Base-by-base conservation (phyloP, 805 yeast genomes). In the Kregervanrija delftensis region DNA sequence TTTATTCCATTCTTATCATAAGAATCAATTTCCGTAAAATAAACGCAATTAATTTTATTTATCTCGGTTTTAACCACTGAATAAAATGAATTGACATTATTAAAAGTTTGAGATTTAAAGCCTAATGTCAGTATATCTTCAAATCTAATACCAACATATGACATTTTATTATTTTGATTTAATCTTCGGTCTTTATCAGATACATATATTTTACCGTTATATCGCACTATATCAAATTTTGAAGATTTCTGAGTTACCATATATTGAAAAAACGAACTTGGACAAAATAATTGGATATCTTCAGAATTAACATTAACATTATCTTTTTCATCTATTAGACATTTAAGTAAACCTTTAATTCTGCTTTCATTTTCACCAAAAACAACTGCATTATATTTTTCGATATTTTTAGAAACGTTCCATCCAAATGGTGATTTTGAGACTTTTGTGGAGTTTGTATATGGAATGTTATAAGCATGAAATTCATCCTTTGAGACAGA, bases 101-200 rank as follows among this genome's bases (percentile, higher is more conserved):
- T 35, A 5, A n/a, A 53, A 2, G 55, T 51, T n/a, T 40, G 42
- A 13, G 37, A 30, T 6, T 34, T 12, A 11, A 35, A 15, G 6
- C 53, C 55, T 22, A 37, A 28, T 4, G 41, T 48, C 5, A 52
- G 28, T 15, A 52, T 35, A 43, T 52, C 53, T 38, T 52, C 55
- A 45, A 52, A 52, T 31, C 55, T 28, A n/a, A 52, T 52, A 11
- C 55, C 55, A 8, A 47, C 46, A 35, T 48, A 52, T 10, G 45
- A 48, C 46, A 48, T 50, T 30, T 34, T 35, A 1, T n/a, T 12
- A 39, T 50, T 34, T 36, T 46, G 48, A 2, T 40, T 42, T 9
- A 44, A 36, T 12, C 51, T 35, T 12, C 50, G 47, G 15, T 49
- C 52, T 1, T 42, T 10, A 36, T 49, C 47, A 2, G 48, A 46